Base-by-base conservation (phyloP, 768 basidiomycete genomes). In the Lyophyllum shimeji region DNA sequence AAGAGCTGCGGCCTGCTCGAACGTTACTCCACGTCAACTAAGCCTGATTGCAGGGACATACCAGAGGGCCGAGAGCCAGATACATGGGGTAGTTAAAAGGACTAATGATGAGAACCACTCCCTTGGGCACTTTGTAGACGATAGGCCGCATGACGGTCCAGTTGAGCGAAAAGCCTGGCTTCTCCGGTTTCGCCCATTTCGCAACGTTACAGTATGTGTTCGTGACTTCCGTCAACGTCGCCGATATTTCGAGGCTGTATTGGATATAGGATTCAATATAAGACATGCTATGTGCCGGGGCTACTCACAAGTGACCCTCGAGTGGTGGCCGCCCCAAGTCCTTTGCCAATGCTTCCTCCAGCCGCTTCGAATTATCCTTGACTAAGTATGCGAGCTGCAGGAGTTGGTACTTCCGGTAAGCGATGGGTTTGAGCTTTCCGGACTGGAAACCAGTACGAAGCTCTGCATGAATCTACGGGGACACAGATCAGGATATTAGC, bases 61-160 rank as follows among this genome's bases (percentile, higher is more conserved):
- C 87, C 59, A 93, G 57, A 12, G 87, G 87, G 0, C 76, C 72
- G 7, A 89, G 34, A 0, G 78, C 67, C 50, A 88, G 68, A 75
- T 77, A 85, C 12, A 90, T 56, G 0, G 89, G 90, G 64, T 87
- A 90, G 68, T 90, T 91, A 78, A 89, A 90, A 0, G 89, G 86
- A 29, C 75, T 76, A 53, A 92, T 86, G 61, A 89, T 81, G 46
- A 90, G 71, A 0, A 87, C 79, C 23, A 84, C 79, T 2, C 90
- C 90, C 67, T 93, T 94, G 44, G 93, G 78, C 60, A 90, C 89
- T 62, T 90, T 89, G 52, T 82, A 76, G 1, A 90, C 77, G 13
- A 78, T 74, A 1, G 90, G 90, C 8, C 77, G 74, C 78, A 90
- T 82, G 0, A 82, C 71, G 7, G 72, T 74, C 63, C 76, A 89